These are phyloP conservation scores for Neurospora sp. DNA, from an alignment of 495 filamentous ascomycete species.

Conservation along the genomic window DNA sequence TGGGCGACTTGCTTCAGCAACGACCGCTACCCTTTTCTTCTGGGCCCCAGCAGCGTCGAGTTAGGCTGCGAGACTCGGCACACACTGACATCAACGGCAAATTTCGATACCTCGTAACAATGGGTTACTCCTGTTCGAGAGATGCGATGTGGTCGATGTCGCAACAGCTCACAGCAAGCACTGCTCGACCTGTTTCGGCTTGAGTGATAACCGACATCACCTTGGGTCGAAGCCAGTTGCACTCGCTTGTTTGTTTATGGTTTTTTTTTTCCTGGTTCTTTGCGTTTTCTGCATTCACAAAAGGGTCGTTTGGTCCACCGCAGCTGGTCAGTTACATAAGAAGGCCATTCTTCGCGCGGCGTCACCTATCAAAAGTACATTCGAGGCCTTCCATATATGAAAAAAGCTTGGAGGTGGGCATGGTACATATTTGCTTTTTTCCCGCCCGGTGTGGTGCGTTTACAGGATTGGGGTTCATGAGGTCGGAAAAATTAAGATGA, in stretches of 20 bases:
- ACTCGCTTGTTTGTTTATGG: conserved; percentile 1
- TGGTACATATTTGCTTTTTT: conserved; percentile 20
- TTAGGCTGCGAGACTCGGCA: neutral
- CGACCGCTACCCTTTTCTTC: neutral
- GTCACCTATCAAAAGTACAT: neutral
- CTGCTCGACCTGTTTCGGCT: neutral
- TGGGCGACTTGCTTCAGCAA: neutral
- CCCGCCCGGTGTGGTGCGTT: conserved; percentile 4
- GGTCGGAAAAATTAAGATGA: conserved; percentile 17
- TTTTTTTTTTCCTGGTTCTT: neutral
- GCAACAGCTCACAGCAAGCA: neutral
- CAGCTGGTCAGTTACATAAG: neutral
- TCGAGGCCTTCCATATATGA: neutral
- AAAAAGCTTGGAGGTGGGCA: conserved; percentile 18
- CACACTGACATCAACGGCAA: neutral
- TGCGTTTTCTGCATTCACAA: conserved; percentile 1
- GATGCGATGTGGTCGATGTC: neutral
- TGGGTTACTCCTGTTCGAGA: neutral
- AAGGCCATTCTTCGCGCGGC: neutral
- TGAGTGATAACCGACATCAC: neutral
- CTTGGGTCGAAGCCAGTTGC: neutral
- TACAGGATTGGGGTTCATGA: conserved; percentile 9
- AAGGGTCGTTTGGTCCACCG: conserved; percentile 5
- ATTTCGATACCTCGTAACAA: neutral
- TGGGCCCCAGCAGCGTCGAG: neutral